These are phyloP conservation scores for Sedum album DNA, from an alignment of 164 flowering plant species.

Conservation along the genomic window DNA sequence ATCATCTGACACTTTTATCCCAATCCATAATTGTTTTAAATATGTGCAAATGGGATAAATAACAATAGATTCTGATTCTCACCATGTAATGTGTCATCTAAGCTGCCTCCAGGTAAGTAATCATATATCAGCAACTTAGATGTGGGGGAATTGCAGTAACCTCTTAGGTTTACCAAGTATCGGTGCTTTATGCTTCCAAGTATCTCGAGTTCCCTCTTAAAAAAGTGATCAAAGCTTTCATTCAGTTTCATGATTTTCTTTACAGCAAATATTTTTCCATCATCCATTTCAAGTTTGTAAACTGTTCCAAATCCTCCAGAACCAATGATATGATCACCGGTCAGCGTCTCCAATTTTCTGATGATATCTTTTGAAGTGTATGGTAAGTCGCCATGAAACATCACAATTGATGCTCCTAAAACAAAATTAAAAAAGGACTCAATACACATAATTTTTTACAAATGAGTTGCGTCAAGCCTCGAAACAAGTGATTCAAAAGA, in stretches of 20 bases:
- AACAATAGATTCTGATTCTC: constrained; percentile 11
- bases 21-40: background rate
- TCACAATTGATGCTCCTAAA: constrained; percentile 93
- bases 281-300: constrained; percentile 94
- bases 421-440: constrained; percentile 13
- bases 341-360: constrained; percentile 70
- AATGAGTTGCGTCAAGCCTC: background rate
- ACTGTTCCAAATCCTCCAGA: constrained; percentile 94
- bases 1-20: background rate
- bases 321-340: constrained; percentile 85
- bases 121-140: constrained; percentile 89
- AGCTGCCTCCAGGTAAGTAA: constrained; percentile 83
- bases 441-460: background rate
- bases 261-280: constrained; percentile 87
- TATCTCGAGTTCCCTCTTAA: constrained; percentile 96
- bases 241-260: constrained; percentile 80
- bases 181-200: constrained; percentile 96
- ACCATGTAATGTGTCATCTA: constrained; percentile 97
- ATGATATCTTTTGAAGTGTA: constrained; percentile 93
- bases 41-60: too few relatives aligned
- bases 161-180: constrained; percentile 82
- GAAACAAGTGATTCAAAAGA: background rate
- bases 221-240: constrained; percentile 86
- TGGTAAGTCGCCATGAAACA: constrained; percentile 98
- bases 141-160: constrained; percentile 93